Conservation (phyloP, 495 filamentous ascomycete species). For the Pseudotulostoma volvatum region DNA sequence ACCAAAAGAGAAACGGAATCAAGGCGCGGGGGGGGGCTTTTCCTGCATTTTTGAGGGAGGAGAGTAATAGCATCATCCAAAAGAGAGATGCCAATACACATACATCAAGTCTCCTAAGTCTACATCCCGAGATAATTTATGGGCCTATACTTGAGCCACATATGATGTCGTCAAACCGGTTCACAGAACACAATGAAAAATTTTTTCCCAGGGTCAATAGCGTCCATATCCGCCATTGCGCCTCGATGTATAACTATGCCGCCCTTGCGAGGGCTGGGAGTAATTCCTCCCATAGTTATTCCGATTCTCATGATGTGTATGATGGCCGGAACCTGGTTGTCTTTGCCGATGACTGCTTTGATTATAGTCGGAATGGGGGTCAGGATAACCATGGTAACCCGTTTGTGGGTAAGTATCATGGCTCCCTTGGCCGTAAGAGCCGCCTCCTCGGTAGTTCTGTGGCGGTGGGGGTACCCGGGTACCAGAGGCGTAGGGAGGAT, state of each 20-base stretch:
- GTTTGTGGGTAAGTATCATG: slow-evolving; percentile 15
- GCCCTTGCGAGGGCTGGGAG: slow-evolving; percentile 6
- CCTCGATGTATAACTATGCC: slow-evolving; percentile 14
- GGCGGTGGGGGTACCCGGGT: slow-evolving; percentile 9
- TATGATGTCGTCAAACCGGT: too few species aligned
- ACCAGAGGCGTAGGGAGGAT: slow-evolving; percentile 2
- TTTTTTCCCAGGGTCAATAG: too few species aligned
- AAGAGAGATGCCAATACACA: too few species aligned
- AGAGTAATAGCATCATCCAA: too few species aligned
- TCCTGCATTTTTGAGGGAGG: too few species aligned
- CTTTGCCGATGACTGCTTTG: slow-evolving; percentile 10
- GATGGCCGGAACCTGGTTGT: slow-evolving; percentile 4
- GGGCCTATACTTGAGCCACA: too few species aligned
- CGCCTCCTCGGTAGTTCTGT: slow-evolving; percentile 11
- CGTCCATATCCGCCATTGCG: slow-evolving; percentile 24
- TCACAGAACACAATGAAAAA: too few species aligned
- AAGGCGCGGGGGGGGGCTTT: too few species aligned
- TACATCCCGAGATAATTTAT: too few species aligned
- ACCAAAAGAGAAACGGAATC: too few species aligned
- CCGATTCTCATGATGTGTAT: neutral
- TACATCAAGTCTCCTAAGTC: too few species aligned
- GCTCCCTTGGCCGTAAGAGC: slow-evolving; percentile 11
- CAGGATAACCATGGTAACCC: slow-evolving; percentile 16
- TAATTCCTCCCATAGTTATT: slow-evolving; percentile 13
- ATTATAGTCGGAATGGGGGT: slow-evolving; percentile 8